These are phyloP conservation scores for Fusarium sp. DNA, from an alignment of 2,329 filamentous ascomycete genomes.

Conservation along the genomic window DNA sequence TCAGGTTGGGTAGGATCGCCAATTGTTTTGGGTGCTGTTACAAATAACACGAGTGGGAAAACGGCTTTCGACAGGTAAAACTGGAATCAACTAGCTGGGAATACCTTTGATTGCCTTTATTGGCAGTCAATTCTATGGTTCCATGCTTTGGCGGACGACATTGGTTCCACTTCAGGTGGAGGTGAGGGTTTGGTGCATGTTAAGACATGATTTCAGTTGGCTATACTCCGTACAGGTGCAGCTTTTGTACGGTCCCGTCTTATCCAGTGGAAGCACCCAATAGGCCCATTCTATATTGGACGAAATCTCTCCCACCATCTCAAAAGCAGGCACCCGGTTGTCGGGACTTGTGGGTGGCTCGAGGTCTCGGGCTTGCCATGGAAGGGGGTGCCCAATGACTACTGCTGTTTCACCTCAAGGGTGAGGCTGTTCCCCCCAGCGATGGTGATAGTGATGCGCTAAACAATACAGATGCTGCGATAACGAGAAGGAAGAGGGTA, in stretches of 20 bases:
- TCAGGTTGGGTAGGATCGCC: conserved; percentile 5
- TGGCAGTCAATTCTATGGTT: conserved; percentile 37
- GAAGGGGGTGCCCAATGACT: conserved; percentile 19
- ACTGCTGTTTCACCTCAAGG: conserved; percentile 30
- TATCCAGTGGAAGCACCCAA: conserved; percentile 39
- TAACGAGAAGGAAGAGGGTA: conserved; percentile 7
- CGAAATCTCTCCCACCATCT: conserved; percentile 42
- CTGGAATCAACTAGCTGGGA: conserved; percentile 32
- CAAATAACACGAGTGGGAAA: conserved; percentile 17
- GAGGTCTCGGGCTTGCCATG: conserved; percentile 18
- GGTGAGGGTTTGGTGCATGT: conserved; percentile 45
- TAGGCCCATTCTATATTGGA: conserved; percentile 16
- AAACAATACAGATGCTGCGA: conserved; percentile 20
- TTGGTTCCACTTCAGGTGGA: conserved; percentile 49
- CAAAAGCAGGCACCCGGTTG: conserved; percentile 34
- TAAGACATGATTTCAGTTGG: conserved; percentile 43
- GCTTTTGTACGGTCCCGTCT: conserved; percentile 38
- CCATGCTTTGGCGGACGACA: conserved; percentile 43
- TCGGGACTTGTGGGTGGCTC: conserved; percentile 33
- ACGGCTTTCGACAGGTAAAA: conserved; percentile 22
- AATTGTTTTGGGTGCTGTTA: conserved; percentile 17
- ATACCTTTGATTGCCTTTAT: conserved; percentile 35
- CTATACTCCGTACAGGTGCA: conserved; percentile 40
- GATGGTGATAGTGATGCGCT: conserved; percentile 23
- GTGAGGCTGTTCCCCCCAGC: conserved; percentile 30